A percentile compares a stretch with the other conserved stretches of the same genome.
These are phyloP conservation scores for Syncephalastrum monosporum DNA, from an alignment of 371 early-diverging fungal genomes.

Conservation along the genomic window DNA sequence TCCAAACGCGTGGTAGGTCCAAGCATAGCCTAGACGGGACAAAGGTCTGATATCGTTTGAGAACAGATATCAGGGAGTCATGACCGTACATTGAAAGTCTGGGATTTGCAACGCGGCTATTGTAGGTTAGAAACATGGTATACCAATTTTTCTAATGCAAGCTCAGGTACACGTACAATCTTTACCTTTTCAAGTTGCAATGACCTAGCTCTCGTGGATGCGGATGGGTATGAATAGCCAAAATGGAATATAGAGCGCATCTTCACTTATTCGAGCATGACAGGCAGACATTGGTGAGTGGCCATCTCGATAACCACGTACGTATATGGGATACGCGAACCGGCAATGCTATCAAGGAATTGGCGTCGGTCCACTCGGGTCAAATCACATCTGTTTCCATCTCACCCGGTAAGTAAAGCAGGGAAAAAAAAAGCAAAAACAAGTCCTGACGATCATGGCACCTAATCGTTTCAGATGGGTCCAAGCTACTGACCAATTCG, in stretches of 20 bases:
- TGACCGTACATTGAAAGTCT: constrained; percentile 93
- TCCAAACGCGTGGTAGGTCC: constrained; percentile 71
- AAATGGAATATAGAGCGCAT: not conserved
- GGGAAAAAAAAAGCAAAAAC: not conserved
- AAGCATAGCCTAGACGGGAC: too few species aligned
- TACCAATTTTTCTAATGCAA: not conserved
- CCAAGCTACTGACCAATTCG: constrained; percentile 84
- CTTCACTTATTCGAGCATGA: not conserved
- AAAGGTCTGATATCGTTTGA: not conserved
- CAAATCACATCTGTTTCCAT: constrained; percentile 85
- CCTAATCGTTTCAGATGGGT: constrained; percentile 44
- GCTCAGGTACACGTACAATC: constrained; percentile 75
- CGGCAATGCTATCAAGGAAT: constrained; percentile 80
- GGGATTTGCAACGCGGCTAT: constrained; percentile 89
- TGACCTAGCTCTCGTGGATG: constrained; percentile 81
- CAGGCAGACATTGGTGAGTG: constrained; percentile 61
- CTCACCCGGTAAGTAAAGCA: constrained; percentile 56
- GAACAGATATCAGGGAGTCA: constrained; percentile 86
- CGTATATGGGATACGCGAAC: constrained; percentile 90
- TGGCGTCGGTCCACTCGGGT: constrained; percentile 80
- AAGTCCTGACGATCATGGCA: not conserved
- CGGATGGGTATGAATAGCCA: constrained; percentile 61
- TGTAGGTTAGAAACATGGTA: constrained; percentile 46
- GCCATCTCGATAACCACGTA: constrained; percentile 90
- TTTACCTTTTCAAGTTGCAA: constrained; percentile 95